A percentile compares a stretch with the other conserved stretches of the same genome.
These are phyloP conservation scores for Geranium rotundifolium DNA, from an alignment of 345 rosid genomes.

Conservation along the genomic window DNA sequence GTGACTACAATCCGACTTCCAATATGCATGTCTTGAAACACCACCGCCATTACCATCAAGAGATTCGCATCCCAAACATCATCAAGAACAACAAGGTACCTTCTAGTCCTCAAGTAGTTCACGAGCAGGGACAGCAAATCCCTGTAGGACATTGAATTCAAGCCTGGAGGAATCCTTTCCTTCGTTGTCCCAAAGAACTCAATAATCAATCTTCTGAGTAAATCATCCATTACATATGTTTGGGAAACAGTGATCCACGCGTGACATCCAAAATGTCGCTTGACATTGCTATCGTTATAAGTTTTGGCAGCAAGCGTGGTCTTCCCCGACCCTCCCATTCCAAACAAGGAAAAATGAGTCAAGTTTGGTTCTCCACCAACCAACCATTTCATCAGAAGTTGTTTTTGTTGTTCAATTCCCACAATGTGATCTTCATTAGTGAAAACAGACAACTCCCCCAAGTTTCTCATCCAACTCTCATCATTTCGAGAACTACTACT, in stretches of 20 bases:
- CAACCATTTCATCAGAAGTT: constrained; percentile 11
- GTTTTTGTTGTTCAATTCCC: constrained; percentile 1
- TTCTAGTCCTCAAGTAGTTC: constrained; percentile 16
- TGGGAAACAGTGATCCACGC: constrained; percentile 33
- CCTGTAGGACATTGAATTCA: constrained; percentile 18
- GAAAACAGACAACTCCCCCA: constrained; percentile 2
- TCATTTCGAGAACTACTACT: neutral
- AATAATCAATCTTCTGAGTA: constrained; percentile 26
- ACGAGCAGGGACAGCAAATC: constrained; percentile 21
- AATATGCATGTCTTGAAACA: constrained; percentile 16
- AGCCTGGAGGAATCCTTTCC: constrained; percentile 12
- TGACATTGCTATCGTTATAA: constrained; percentile 18
- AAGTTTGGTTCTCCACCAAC: constrained; percentile 15
- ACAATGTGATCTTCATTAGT: constrained; percentile 8
- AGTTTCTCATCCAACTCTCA: neutral
- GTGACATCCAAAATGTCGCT: constrained; percentile 19
- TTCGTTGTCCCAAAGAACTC: constrained; percentile 18
- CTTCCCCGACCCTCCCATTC: too few species aligned
- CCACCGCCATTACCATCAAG: constrained; percentile 22
- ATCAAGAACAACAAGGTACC: too few species aligned
- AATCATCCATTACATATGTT: constrained; percentile 23
- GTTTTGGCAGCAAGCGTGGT: too few species aligned
- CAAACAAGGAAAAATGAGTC: constrained; percentile 14
- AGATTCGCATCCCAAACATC: constrained; percentile 20
- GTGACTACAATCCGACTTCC: constrained; percentile 29